phyloP scores from a whole-genome alignment of 2,329 filamentous ascomycete species.

The Ophiostoma quercus region DNA sequence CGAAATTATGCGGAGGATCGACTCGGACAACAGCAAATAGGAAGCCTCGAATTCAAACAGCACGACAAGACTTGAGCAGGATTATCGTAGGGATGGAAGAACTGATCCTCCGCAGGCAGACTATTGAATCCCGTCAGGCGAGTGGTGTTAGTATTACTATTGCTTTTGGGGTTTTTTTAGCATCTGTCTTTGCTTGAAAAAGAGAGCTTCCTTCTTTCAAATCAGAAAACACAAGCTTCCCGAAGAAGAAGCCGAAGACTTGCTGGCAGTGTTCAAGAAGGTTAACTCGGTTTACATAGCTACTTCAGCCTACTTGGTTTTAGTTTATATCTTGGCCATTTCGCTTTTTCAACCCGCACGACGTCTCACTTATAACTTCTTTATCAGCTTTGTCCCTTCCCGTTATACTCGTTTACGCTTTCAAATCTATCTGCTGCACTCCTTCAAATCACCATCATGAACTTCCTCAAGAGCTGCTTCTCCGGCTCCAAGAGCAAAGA shows the following conservation, averaged over 20 bases:
- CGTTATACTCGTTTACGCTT: too few relatives aligned
- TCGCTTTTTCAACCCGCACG: neutral
- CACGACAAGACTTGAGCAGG: neutral
- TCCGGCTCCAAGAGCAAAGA: neutral
- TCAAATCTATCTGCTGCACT: neutral
- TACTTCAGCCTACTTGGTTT: neutral
- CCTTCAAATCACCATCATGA: neutral
- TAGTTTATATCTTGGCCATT: neutral
- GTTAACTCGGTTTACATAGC: neutral
- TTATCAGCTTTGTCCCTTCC: neutral
- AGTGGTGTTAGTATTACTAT: neutral
- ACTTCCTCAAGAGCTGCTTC: neutral
- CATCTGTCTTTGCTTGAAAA: too few relatives aligned
- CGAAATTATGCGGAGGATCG: neutral
- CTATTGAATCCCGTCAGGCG: neutral
- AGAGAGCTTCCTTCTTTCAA: neutral
- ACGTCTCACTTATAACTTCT: neutral
- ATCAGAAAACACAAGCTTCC: neutral
- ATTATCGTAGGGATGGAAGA: neutral
- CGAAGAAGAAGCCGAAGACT: neutral
- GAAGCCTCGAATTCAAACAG: neutral
- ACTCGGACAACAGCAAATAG: neutral
- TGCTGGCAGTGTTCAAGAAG: neutral
- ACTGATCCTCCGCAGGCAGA: neutral
- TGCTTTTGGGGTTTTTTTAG: too few relatives aligned